These are phyloP conservation scores for Leccinum angustisporum DNA, from an alignment of 1,284 basidiomycete species.

Conservation along the genomic window DNA sequence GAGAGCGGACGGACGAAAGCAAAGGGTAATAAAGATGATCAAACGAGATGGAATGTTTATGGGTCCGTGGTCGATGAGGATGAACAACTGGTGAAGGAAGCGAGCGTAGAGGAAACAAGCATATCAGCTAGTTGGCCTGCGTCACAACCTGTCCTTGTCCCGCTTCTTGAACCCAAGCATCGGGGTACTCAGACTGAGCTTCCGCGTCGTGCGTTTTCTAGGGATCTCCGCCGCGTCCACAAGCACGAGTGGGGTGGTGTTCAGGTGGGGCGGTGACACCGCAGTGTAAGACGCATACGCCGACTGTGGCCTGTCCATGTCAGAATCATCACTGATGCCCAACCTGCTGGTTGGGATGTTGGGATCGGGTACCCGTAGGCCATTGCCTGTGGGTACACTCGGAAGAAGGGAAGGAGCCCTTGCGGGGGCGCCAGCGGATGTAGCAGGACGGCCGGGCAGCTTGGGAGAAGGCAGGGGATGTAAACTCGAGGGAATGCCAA, in stretches of 20 bases:
- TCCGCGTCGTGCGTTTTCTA: constrained; percentile 53
- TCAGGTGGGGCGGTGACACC: constrained; percentile 14
- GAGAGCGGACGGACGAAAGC: constrained; percentile 1
- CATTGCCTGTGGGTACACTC: background rate
- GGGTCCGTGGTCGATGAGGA: background rate
- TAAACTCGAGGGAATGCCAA: constrained; percentile 1
- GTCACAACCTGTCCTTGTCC: constrained; percentile 37
- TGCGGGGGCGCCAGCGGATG: constrained; percentile 18
- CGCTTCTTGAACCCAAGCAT: constrained; percentile 60
- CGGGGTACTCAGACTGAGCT: constrained; percentile 66
- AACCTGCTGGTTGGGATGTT: background rate
- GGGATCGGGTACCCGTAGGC: constrained; percentile 2
- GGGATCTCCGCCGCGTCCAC: constrained; percentile 24
- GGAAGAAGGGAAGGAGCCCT: constrained; percentile 2
- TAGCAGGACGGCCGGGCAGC: constrained; percentile 25
- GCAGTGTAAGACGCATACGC: constrained; percentile 24
- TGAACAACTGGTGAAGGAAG: background rate
- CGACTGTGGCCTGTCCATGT: constrained; percentile 28
- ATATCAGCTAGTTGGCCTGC: background rate
- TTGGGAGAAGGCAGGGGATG: constrained; percentile 6
- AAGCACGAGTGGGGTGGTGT: constrained; percentile 22
- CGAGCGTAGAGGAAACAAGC: background rate
- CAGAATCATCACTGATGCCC: background rate
- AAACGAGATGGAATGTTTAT: constrained; percentile 3
- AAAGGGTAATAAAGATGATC: constrained; percentile 20